These are phyloP conservation scores for Colletotrichum theobromicola DNA, from an alignment of 2,329 filamentous ascomycete species.

Conservation along the genomic window DNA sequence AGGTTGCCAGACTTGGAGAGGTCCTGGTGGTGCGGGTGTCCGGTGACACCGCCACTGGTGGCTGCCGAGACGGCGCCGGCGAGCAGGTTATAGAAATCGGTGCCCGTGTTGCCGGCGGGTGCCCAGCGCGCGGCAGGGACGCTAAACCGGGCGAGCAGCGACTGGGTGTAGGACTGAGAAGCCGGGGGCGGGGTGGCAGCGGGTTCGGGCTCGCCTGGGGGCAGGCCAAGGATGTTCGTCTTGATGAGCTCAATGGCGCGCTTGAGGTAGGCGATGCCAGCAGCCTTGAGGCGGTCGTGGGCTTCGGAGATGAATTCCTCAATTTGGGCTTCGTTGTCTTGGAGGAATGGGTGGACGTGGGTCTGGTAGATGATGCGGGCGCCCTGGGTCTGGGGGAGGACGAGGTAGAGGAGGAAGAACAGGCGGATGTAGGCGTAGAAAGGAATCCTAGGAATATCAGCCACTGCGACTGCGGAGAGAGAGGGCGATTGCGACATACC, in stretches of 20 bases:
- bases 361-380: conserved; percentile 84
- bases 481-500: conserved; percentile 51
- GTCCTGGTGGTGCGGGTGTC: conserved; percentile 42
- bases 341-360: conserved; percentile 86
- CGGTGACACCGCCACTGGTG: conserved; percentile 47
- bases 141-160: conserved; percentile 83
- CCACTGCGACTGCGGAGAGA: neutral
- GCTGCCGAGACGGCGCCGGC: conserved; percentile 74
- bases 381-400: conserved; percentile 96
- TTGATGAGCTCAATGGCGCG: conserved; percentile 73
- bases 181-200: conserved; percentile 46
- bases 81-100: conserved; percentile 80
- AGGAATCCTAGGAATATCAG: conserved; percentile 66
- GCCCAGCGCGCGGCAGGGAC: conserved; percentile 73
- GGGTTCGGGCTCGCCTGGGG: conserved; percentile 53
- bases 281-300: conserved; percentile 78
- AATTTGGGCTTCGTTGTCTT: conserved; percentile 85
- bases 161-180: conserved; percentile 74
- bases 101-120: conserved; percentile 48
- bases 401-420: conserved; percentile 87
- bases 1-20: conserved; percentile 41
- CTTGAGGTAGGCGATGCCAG: conserved; percentile 79
- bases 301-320: conserved; percentile 85
- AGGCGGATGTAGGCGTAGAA: conserved; percentile 94
- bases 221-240: conserved; percentile 79